phyloP scores from a whole-genome alignment of 305 asterid genomes.

The Coffea humblotiana region DNA sequence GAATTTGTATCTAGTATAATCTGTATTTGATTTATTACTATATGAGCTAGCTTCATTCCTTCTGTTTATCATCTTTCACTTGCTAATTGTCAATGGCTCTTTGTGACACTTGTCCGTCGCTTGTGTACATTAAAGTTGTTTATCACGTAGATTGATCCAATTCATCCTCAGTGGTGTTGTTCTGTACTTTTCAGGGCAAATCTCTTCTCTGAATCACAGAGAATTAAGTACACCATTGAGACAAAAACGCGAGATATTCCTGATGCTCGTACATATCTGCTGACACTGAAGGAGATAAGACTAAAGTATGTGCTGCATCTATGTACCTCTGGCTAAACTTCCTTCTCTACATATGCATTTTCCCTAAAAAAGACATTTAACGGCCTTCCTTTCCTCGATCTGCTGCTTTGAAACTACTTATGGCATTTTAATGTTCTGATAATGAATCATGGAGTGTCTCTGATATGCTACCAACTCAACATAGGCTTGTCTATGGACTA shows the following conservation, averaged over 20 bases:
- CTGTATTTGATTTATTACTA: not conserved
- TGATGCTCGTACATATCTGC: slow-evolving; percentile 71
- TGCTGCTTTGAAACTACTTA: not conserved
- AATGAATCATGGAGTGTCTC: not conserved
- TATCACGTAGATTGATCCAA: not conserved
- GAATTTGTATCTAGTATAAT: not conserved
- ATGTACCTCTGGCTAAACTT: not conserved
- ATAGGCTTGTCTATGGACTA: not conserved
- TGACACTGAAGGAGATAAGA: slow-evolving; percentile 67
- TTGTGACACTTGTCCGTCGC: not conserved
- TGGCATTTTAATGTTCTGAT: not conserved
- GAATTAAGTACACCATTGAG: slow-evolving; percentile 62
- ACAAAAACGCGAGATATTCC: slow-evolving; percentile 65
- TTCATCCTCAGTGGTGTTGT: not conserved
- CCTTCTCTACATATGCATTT: not conserved
- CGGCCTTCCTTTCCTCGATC: not conserved
- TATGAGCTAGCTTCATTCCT: not conserved
- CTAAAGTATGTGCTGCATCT: slow-evolving; percentile 43
- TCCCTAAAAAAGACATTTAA: not conserved
- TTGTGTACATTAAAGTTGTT: not conserved
- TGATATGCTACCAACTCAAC: not conserved
- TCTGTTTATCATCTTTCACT: slow-evolving; percentile 1
- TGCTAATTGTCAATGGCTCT: not conserved
- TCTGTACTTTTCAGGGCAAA: slow-evolving; percentile 50
- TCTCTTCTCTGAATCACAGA: slow-evolving; percentile 70